phyloP scores from a whole-genome alignment of 2,329 filamentous ascomycete species.

The Nemania sp. region DNA sequence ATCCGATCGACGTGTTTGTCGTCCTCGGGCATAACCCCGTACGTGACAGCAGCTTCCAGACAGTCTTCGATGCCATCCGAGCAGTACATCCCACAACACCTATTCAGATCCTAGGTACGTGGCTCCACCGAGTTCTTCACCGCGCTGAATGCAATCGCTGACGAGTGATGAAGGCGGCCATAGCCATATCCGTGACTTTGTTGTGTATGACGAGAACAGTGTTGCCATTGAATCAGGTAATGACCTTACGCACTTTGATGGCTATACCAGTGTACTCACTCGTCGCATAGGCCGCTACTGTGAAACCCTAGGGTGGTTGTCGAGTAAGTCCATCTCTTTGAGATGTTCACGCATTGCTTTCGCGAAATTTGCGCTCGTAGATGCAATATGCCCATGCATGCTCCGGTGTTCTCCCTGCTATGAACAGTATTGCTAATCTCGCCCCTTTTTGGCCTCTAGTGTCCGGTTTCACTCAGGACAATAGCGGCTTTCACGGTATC shows the following conservation, averaged over 20 bases:
- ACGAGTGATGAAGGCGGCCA: conserved; percentile 55
- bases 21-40: conserved; percentile 67
- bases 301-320: conserved; percentile 68
- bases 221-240: conserved; percentile 60
- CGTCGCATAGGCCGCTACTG: conserved; percentile 58
- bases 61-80: conserved; percentile 61
- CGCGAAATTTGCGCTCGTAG: too few species aligned
- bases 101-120: conserved; percentile 59
- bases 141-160: neutral
- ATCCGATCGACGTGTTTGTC: conserved; percentile 66
- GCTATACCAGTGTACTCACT: conserved; percentile 3
- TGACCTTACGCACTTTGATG: neutral
- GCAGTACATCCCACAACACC: conserved; percentile 58
- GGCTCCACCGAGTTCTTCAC: neutral
- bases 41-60: conserved; percentile 49
- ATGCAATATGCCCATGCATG: too few species aligned
- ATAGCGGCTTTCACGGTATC: conserved; percentile 46
- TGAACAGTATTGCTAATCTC: too few species aligned
- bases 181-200: conserved; percentile 66
- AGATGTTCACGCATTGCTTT: too few species aligned
- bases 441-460: too few species aligned
- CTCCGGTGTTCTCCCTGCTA: too few species aligned
- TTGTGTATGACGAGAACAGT: conserved; percentile 63
- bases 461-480: conserved; percentile 56
- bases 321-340: too few species aligned